Conservation (phyloP, 2,329 filamentous ascomycete genomes). For the Myrmaecium sp. region DNA sequence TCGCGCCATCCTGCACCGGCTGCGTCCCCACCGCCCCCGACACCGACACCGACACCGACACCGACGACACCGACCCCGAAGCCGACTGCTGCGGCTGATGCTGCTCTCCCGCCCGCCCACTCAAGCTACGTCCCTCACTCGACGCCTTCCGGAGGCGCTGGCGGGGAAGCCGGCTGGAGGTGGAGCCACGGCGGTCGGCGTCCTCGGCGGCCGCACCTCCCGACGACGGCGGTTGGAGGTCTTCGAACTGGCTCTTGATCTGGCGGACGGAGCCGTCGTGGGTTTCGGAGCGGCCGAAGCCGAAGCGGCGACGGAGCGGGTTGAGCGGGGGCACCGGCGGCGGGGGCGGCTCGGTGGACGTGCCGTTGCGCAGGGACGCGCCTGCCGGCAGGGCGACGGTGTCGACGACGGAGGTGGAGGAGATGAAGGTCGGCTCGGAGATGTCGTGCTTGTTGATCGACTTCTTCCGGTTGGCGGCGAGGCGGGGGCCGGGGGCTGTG, state of each 20-base stretch:
- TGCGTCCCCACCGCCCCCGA: too few species aligned
- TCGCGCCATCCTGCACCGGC: conserved; percentile 17
- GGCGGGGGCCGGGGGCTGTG: conserved; percentile 16
- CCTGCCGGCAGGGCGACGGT: conserved; percentile 40
- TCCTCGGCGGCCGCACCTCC: conserved; percentile 26
- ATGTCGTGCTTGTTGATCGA: conserved; percentile 44
- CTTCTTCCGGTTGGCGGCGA: conserved; percentile 38
- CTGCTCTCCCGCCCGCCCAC: neutral
- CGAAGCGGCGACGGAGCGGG: conserved; percentile 36
- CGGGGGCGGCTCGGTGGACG: conserved; percentile 17
- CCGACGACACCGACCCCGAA: conserved; percentile 15
- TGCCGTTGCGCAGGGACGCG: conserved; percentile 36
- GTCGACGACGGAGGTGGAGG: conserved; percentile 40
- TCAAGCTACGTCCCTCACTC: conserved; percentile 29
- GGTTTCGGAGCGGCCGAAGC: conserved; percentile 21
- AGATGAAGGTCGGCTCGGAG: conserved; percentile 40
- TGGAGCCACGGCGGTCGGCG: conserved; percentile 22
- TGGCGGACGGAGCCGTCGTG: conserved; percentile 23
- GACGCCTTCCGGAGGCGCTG: conserved; percentile 30
- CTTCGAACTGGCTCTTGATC: conserved; percentile 16
- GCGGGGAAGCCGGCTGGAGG: conserved; percentile 15
- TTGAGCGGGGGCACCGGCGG: conserved; percentile 44
- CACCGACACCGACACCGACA: conserved; percentile 6
- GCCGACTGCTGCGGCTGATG: conserved; percentile 10
- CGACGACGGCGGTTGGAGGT: conserved; percentile 8